phyloP scores from a whole-genome alignment of 345 rosid genomes.

The Populus pruinosa region DNA sequence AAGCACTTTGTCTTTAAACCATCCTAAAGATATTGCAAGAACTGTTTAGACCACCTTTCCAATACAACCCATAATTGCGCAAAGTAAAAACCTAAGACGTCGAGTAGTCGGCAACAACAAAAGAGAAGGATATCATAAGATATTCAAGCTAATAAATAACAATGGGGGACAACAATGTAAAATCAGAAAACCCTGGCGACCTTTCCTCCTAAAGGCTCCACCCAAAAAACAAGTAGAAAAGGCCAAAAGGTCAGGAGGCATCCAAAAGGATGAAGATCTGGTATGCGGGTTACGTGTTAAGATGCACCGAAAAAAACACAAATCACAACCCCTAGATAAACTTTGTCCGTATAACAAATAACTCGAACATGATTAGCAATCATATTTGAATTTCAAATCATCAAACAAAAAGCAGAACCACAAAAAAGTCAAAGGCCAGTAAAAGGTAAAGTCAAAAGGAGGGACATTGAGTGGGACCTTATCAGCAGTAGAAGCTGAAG shows the following conservation, averaged over 20 bases:
- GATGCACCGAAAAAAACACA: constrained; percentile 7
- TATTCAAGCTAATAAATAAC: constrained; percentile 2
- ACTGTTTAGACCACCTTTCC: neutral
- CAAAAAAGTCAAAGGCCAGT: neutral
- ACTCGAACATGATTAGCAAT: constrained; percentile 4
- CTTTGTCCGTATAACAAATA: neutral
- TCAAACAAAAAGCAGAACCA: neutral
- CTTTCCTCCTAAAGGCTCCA: constrained; percentile 30
- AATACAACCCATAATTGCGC: neutral
- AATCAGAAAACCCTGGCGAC: neutral
- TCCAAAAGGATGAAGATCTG: constrained; percentile 17
- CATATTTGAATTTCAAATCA: constrained; percentile 12
- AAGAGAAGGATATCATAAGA: neutral
- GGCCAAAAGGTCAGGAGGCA: constrained; percentile 17
- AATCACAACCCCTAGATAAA: constrained; percentile 10
- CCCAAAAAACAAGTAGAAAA: constrained; percentile 25
- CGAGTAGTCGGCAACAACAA: constrained; percentile 3
- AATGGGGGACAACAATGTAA: constrained; percentile 9
- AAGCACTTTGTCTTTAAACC: neutral
- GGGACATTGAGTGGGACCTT: constrained; percentile 46
- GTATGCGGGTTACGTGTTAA: constrained; percentile 1
- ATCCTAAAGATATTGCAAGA: neutral
- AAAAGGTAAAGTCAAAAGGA: neutral
- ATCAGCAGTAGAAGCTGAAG: constrained; percentile 61
- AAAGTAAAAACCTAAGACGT: neutral